Conservation (phyloP, 2,329 filamentous ascomycete species). For the Aspergillus terreus region DNA sequence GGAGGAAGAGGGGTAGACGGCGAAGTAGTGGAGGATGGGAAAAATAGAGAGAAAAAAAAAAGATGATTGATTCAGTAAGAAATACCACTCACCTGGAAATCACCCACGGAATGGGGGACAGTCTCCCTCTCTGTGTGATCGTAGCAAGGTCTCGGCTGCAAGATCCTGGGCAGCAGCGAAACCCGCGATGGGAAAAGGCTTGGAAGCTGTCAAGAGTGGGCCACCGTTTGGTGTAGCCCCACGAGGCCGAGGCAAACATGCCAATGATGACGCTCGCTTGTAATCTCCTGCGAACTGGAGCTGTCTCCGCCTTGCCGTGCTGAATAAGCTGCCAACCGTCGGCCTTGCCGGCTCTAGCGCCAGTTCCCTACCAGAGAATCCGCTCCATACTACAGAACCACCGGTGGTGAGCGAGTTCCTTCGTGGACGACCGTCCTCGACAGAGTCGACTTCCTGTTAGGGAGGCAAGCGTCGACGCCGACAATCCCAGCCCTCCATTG, state of each 20-base stretch:
- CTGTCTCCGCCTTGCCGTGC: neutral
- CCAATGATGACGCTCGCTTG: conserved; percentile 11
- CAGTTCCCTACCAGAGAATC: no score
- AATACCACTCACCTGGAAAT: neutral
- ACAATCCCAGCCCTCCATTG: no score
- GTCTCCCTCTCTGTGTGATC: conserved; percentile 12
- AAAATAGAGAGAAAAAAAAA: neutral
- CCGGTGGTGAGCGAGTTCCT: no score
- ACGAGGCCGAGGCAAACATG: conserved; percentile 9
- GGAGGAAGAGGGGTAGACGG: neutral
- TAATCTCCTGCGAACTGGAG: conserved; percentile 1
- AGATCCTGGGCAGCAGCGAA: conserved; percentile 17
- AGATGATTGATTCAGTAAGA: neutral
- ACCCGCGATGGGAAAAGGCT: conserved; percentile 15
- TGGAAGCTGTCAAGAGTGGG: conserved; percentile 25
- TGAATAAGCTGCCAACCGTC: neutral
- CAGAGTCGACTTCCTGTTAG: no score
- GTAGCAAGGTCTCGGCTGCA: conserved; percentile 22
- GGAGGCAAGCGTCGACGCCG: no score
- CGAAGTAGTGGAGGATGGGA: neutral
- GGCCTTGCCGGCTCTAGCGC: no score
- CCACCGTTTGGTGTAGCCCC: conserved; percentile 15
- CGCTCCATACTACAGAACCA: no score
- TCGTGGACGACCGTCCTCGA: no score
- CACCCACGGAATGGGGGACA: neutral